Conservation (phyloP, 1,139 yeast species). For the Sugiyamaella novakii region DNA sequence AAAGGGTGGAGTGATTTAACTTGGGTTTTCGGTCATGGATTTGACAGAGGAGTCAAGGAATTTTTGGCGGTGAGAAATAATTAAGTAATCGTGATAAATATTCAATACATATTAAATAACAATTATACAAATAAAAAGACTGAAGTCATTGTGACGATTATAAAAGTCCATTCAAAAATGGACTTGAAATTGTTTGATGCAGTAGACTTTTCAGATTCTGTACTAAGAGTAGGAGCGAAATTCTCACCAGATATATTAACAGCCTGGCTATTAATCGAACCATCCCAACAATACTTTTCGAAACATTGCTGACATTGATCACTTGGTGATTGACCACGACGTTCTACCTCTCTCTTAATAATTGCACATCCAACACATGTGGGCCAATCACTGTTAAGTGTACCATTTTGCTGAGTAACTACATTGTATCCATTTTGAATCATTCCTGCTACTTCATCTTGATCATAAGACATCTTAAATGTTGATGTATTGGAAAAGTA, state of each 20-base stretch:
- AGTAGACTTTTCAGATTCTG: too few species aligned
- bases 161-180: too few species aligned
- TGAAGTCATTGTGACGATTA: background rate
- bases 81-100: too few species aligned
- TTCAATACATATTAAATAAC: background rate
- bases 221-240: conserved; percentile 24
- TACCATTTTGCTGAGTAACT: conserved; percentile 68
- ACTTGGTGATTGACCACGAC: conserved; percentile 64
- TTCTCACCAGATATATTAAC: conserved; percentile 26
- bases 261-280: conserved; percentile 38
- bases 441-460: conserved; percentile 61
- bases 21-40: conserved; percentile 94
- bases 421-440: conserved; percentile 81
- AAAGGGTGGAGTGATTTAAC: conserved; percentile 57
- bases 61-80: conserved; percentile 20
- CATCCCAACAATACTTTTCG: conserved; percentile 83
- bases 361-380: conserved; percentile 90
- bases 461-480: conserved; percentile 64
- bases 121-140: conserved; percentile 10
- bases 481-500: conserved; percentile 75
- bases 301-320: conserved; percentile 79
- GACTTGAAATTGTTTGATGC: too few species aligned
- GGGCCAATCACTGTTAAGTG: conserved; percentile 73
- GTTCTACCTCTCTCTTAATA: conserved; percentile 78
- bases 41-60: conserved; percentile 56